Evolutionary conservation across 257 asterid genomes (phyloP), one percentile per base, ranked within the genome.

Genomic region (Cinchona pubescens): DNA sequence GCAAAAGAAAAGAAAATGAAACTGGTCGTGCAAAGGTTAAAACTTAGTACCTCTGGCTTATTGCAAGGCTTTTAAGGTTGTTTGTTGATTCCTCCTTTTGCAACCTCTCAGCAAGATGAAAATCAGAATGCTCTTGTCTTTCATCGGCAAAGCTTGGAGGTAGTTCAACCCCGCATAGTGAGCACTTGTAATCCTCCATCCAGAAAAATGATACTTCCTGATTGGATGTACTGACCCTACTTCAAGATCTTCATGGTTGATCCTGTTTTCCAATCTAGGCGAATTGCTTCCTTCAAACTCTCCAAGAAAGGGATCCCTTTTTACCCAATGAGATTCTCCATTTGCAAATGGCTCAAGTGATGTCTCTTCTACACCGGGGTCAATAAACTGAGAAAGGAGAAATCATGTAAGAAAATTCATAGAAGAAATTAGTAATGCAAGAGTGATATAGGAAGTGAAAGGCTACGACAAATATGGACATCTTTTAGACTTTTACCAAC

Each of bases 101-200:
- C 84, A 95, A 77, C 85, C 87, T 88, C 79, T 92, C 88, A 51
- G 99, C 99, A 14, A 95, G 84, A 85, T 95, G 98, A 82, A 89
- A 95, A 83, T 95, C 98, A 34, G 84, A 90, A 87, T 95, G 99
- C 81, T 92, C 97, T 80, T 76, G 98, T 78, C 99, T 85, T 83
- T 95, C 99, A 69, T 88, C 94, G 25, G 76, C 69, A 75, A 92
- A 92, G 83, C 88, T 84, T 40, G 96, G 83, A n/a, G 99, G 98
- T 80, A 95, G 69, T 80, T 92, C 96, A 9, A 82, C 73, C 71
- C 98, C 96, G 69, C 99, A 95, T 21, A 90, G 59, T 1, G 99
- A 90, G 88, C 99, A 95, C 67, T 85, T 88, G 82, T 92, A 92
- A 48, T 81, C 92, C 27, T 90, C 86, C 83, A 89, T 78, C 99